These are phyloP conservation scores for Oryza meridionalis DNA, from an alignment of 176 grass and related monocot species.

Conservation along the genomic window DNA sequence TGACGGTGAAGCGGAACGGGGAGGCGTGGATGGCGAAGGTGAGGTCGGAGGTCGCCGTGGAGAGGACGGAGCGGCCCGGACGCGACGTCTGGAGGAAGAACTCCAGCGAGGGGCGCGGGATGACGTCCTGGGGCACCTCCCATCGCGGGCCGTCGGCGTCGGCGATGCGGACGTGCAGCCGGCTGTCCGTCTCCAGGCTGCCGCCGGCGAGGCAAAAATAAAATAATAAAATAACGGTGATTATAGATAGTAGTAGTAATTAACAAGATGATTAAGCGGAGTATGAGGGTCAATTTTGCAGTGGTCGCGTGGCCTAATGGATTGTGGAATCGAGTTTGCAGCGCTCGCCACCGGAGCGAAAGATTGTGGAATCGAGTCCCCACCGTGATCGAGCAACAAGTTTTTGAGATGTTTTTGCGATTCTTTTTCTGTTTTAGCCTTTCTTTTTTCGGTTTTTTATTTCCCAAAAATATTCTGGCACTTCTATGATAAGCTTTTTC, in stretches of 20 bases:
- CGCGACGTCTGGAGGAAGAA: too few relatives aligned
- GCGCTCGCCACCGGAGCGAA: constrained; percentile 78
- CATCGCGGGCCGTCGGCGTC: constrained; percentile 67
- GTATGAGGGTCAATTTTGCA: neutral
- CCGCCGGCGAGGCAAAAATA: neutral
- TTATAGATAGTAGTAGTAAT: neutral
- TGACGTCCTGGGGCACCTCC: constrained; percentile 73
- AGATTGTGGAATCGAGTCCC: constrained; percentile 34
- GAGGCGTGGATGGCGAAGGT: constrained; percentile 50
- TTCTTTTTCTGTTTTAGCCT: neutral
- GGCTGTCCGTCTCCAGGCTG: constrained; percentile 73
- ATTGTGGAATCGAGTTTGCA: constrained; percentile 38
- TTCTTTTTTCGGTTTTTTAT: neutral
- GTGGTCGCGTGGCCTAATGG: constrained; percentile 76
- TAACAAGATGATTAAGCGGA: too few relatives aligned
- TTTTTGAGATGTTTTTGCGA: too few relatives aligned
- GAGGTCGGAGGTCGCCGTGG: constrained; percentile 55
- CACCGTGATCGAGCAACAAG: neutral
- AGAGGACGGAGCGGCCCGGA: constrained; percentile 55
- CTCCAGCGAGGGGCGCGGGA: constrained; percentile 47
- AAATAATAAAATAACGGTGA: neutral
- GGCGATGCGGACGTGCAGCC: constrained; percentile 83
- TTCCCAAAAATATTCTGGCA: neutral
- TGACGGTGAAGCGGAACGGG: constrained; percentile 63
- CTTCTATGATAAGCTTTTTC: neutral